Evolutionary conservation across 371 early-diverging fungal genomes (phyloP), one percentile per base, ranked within the genome.

Genomic region (Circinella umbellata): DNA sequence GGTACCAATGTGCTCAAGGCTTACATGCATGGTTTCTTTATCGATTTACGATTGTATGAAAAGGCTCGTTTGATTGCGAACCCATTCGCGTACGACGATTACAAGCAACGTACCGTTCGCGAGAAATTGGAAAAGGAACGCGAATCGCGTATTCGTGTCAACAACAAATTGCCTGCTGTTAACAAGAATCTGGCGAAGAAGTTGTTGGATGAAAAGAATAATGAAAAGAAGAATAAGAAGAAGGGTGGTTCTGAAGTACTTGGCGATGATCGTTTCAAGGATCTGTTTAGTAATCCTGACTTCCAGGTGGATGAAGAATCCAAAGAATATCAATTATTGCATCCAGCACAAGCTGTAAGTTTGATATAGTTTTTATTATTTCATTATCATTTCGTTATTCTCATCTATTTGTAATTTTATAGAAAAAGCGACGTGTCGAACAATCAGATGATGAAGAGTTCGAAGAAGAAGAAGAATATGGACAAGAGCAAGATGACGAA

Each of bases 21-120:
- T 0, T 99, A 99, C 73, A 98, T 99, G 98, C 99, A 99, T 79
- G 99, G 99, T 70, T 99, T 94, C 93, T 98, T 98, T 77, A 89
- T 99, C 70, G 97, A 98, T 75, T 83, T 95, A 73, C 92, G 96
- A 34, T 79, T 99, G 70, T 98, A 99, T 75, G 95, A 97, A 79
- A 94, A 96, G 81, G 98, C 99, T 68, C 92, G 92, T 77, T 88
- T 95, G 3, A 96, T 98, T 73, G 95, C 97, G 64, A 95, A 97
- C 80, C 99, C 99, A 64, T 98, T 98, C 78, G 97, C 95, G n/a
- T 98, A 93, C 79, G 95, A 96, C 18, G 97, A 96, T 69, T 95
- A 95, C 84, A 86, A 89, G 61, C 83, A 90, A 74, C 86, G 88
- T 35, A 82, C 85, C 27, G 91, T 97, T 48, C 88, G 90, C 65